Evolutionary conservation across 306 rosid genomes (phyloP).

Genomic region (Quercus mongolica): DNA sequence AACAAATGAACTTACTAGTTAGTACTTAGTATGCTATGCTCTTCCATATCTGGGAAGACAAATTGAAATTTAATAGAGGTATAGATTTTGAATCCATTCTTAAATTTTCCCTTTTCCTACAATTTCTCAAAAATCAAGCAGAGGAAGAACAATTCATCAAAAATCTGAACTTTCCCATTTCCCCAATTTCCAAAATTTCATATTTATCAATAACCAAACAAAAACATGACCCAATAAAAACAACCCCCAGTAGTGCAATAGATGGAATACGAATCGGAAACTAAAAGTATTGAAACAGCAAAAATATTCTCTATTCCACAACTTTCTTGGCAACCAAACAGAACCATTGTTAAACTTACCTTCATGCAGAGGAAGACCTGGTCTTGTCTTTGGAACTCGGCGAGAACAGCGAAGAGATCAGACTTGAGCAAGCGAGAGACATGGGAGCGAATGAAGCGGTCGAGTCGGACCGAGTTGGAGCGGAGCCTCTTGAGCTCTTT

Average conservation of each 20-base stretch:
- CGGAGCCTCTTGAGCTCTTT: slow-evolving; percentile 75
- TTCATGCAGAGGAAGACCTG: slow-evolving; percentile 73
- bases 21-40: no score
- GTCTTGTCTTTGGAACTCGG: slow-evolving; percentile 72
- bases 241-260: not conserved
- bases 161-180: not conserved
- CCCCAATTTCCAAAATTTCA: not conserved
- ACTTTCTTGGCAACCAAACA: not conserved
- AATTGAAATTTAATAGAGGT: not conserved
- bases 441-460: slow-evolving; percentile 57
- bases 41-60: no score
- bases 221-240: not conserved
- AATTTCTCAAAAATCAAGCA: not conserved
- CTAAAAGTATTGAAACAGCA: not conserved
- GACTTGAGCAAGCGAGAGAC: slow-evolving; percentile 90
- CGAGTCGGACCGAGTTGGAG: slow-evolving; percentile 51
- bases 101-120: not conserved
- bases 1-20: not conserved
- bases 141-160: not conserved
- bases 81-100: not conserved
- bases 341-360: slow-evolving; percentile 26
- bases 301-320: not conserved
- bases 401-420: slow-evolving; percentile 70
- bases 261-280: not conserved
- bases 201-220: not conserved